These are phyloP conservation scores for Neurospora sublineolata DNA, from an alignment of 495 filamentous ascomycete species.

Conservation along the genomic window DNA sequence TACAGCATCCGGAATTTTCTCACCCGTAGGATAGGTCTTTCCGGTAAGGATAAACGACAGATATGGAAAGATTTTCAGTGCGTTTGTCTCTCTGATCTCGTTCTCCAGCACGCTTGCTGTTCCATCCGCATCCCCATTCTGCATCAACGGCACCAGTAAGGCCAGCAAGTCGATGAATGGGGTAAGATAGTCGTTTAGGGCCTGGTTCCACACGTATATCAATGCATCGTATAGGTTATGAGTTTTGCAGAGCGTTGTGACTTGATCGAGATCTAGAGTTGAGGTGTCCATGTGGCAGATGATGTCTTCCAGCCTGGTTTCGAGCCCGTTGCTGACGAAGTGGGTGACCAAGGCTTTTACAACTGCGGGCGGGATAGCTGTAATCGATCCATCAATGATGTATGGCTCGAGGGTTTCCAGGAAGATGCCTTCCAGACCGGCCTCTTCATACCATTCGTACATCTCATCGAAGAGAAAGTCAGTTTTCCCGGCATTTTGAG, in stretches of 20 bases:
- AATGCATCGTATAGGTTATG: conserved; percentile 88
- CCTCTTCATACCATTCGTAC: conserved; percentile 80
- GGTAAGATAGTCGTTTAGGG: conserved; percentile 77
- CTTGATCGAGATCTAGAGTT: conserved; percentile 89
- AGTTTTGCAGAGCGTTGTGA: conserved; percentile 80
- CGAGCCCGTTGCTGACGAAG: conserved; percentile 59
- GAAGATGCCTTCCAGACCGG: conserved; percentile 59
- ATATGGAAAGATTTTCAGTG: conserved; percentile 88
- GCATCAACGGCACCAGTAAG: conserved; percentile 50
- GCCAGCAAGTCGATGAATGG: conserved; percentile 74
- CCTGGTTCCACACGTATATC: conserved; percentile 94
- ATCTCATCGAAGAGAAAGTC: conserved; percentile 87
- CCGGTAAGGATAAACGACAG: conserved; percentile 88
- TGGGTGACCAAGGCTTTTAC: conserved; percentile 77
- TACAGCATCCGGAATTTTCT: conserved; percentile 53
- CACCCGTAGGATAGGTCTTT: conserved; percentile 79
- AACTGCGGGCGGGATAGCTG: conserved; percentile 64
- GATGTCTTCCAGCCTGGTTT: conserved; percentile 79
- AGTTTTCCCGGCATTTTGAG: conserved; percentile 57
- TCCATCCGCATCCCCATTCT: conserved; percentile 35
- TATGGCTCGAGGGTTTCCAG: conserved; percentile 77
- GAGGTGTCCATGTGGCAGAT: conserved; percentile 83
- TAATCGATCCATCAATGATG: conserved; percentile 67
- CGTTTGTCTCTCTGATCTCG: conserved; percentile 48
- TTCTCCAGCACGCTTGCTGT: conserved; percentile 34